phyloP scores from a whole-genome alignment of 2,329 filamentous ascomycete genomes.

The Colletotrichum abscissum region DNA sequence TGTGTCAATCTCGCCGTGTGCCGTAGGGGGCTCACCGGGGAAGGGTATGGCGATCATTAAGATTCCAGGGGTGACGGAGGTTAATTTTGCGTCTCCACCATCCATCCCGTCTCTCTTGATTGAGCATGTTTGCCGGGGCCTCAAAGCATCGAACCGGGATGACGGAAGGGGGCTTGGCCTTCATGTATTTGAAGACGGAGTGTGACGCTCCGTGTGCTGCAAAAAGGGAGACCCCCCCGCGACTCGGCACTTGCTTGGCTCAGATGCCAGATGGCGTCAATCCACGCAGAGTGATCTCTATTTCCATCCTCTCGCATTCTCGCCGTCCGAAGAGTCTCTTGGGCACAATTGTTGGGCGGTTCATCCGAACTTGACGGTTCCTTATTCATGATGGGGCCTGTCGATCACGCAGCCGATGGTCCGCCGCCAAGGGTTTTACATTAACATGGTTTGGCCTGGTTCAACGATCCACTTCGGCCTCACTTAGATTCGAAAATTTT shows the following conservation, averaged over 20 bases:
- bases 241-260: constrained; percentile 1
- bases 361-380: constrained; percentile 11
- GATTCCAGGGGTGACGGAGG: constrained; percentile 18
- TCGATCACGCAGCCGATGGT: not conserved
- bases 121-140: not conserved
- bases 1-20: constrained; percentile 17
- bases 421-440: constrained; percentile 4
- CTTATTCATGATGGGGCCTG: not conserved
- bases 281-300: not conserved
- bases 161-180: constrained; percentile 17
- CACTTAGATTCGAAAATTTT: constrained; percentile 8
- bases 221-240: not conserved
- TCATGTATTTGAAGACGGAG: constrained; percentile 15
- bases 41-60: not conserved
- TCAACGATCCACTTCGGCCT: constrained; percentile 8
- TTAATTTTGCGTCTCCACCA: constrained; percentile 22
- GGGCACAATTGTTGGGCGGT: not conserved
- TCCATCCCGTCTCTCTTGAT: not conserved
- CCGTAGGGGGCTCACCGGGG: not conserved
- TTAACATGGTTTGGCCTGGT: constrained; percentile 1
- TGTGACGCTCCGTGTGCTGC: constrained; percentile 20
- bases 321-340: not conserved
- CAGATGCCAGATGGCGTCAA: not conserved
- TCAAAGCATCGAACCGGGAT: not conserved
- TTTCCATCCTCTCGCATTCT: not conserved